These are phyloP conservation scores for Cystobasidium sp. DNA, from an alignment of 1,284 basidiomycete genomes.

Conservation along the genomic window DNA sequence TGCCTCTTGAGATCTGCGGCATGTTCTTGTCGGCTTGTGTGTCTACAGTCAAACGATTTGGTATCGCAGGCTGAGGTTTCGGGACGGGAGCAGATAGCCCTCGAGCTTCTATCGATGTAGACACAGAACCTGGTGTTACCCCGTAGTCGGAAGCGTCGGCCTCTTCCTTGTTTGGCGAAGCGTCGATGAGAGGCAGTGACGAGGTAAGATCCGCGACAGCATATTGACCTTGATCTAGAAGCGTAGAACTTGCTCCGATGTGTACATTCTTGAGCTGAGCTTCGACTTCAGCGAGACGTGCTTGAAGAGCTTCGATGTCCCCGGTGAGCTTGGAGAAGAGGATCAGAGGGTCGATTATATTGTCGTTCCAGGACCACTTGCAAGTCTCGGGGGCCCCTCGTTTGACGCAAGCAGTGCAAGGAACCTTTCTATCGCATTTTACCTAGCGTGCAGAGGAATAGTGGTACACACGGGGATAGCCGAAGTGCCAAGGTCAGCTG, in stretches of 20 bases:
- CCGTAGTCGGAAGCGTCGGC: no score
- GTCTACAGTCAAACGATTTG: background rate
- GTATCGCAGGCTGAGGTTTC: background rate
- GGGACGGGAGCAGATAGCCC: no score
- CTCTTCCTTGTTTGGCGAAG: no score
- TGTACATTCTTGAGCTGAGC: background rate
- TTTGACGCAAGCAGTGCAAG: slow-evolving; percentile 29
- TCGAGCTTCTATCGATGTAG: no score
- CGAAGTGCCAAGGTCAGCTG: background rate
- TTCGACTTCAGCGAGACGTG: slow-evolving; percentile 19
- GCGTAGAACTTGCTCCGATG: background rate
- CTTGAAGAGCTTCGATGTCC: slow-evolving; percentile 16
- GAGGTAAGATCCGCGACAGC: no score
- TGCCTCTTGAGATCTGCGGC: background rate
- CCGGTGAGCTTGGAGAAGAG: slow-evolving; percentile 29
- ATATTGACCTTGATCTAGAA: no score
- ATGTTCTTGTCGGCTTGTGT: background rate
- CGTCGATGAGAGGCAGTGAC: no score
- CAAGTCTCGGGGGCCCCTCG: slow-evolving; percentile 24
- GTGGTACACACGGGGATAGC: background rate
- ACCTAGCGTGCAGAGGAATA: background rate
- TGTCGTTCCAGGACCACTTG: slow-evolving; percentile 29
- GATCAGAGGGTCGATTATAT: slow-evolving; percentile 18
- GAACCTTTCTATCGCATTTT: slow-evolving; percentile 26
- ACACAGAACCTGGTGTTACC: no score